Conservation (phyloP, 2,329 filamentous ascomycete species). For the Colletotrichum eremochloae region DNA sequence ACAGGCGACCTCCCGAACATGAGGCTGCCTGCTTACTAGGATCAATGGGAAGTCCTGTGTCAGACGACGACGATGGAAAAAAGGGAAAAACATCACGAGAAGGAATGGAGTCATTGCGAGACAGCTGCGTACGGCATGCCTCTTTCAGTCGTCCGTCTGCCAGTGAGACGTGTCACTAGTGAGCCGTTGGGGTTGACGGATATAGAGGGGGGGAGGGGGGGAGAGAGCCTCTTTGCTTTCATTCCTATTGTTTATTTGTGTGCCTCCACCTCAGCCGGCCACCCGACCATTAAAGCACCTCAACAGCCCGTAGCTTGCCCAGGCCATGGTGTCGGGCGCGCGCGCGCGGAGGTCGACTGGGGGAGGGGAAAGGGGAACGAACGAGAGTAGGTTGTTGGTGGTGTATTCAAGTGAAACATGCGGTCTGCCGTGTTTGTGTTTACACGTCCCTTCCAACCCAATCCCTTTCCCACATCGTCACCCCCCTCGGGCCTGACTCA, state of each 20-base stretch:
- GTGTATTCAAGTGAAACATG: constrained; percentile 25
- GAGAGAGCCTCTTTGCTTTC: too few relatives aligned
- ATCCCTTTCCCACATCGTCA: not conserved
- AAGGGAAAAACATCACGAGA: not conserved
- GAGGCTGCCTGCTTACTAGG: not conserved
- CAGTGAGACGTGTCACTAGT: constrained; percentile 10
- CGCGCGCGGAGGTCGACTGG: not conserved
- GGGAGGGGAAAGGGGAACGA: not conserved
- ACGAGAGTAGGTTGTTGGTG: constrained; percentile 10
- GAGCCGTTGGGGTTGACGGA: constrained; percentile 5
- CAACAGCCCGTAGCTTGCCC: not conserved
- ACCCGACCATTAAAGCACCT: not conserved
- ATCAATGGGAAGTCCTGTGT: not conserved
- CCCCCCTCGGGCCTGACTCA: not conserved
- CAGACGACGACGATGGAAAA: not conserved
- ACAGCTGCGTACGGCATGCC: not conserved
- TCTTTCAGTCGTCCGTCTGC: not conserved
- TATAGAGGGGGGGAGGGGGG: not conserved
- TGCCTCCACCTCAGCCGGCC: not conserved
- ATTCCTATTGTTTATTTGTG: not conserved
- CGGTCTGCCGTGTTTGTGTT: constrained; percentile 10
- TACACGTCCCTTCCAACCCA: not conserved
- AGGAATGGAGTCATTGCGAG: not conserved
- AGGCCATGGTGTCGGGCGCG: not conserved
- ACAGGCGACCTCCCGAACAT: constrained; percentile 4